Base-by-base conservation (phyloP, 768 basidiomycete genomes). In the Lactarius indigo region DNA sequence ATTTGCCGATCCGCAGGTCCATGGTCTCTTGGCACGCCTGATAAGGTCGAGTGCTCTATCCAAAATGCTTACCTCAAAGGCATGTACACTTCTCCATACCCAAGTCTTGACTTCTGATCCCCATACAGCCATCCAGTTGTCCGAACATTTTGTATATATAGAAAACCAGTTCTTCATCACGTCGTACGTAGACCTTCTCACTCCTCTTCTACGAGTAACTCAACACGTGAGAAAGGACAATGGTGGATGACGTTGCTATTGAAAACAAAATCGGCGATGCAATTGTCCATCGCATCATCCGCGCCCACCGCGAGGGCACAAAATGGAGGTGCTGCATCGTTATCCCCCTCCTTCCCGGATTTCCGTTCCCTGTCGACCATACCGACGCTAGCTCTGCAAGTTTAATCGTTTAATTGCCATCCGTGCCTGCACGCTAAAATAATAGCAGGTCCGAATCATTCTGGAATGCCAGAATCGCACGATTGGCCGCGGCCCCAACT, bases 81-180 rank as follows among this genome's bases (percentile, higher is more conserved):
- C 91, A 39, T 18, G 52, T 31, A 15, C 28, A 18, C 57, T 1
- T 6, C 20, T 15, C 59, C 12, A 20, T 7, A 4, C 15, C 17
- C 30, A 13, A 47, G 23, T 31, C 54, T 5, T 47, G 58, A 57
- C 41, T 13, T 30, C 28, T 23, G 26, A 66, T 37, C 39, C 13
- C 23, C 18, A 17, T 28, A 5, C 59, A 95, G 94, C 94, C 12
- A 97, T 97, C 62, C 89, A 96, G 73, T 80, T 91, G 73, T 96
- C 94, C 30, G 94, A 98, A 71, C 94, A 97, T 74, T 99, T 98
- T 74, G 92, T 99, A 39, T 99, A 99, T 78, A 97, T 99, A 69
- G 96, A 98, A 75, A 94, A 95, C 71, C 92, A 94, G 74, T 94
- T 94, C 73, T 94, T 94, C 76, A 91, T 94, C 69, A 88, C 91